Conservation (phyloP, 306 rosid genomes). For the Glycine soja region DNA sequence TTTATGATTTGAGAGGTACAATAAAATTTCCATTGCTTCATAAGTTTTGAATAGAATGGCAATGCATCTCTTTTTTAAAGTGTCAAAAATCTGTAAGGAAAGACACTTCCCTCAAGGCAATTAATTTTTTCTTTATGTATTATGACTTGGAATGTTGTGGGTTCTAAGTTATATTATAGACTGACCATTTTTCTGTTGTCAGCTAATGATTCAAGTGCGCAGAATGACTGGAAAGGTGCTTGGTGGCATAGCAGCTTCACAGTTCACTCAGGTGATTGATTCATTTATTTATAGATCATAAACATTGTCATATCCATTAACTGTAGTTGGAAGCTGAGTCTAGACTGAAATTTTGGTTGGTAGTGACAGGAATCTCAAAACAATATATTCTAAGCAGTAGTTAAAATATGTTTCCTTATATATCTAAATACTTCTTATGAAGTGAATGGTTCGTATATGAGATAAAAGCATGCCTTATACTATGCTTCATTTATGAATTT, state of each 20-base stretch:
- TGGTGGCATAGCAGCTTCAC: slow-evolving; percentile 97
- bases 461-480: slow-evolving; percentile 25
- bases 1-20: slow-evolving; percentile 32
- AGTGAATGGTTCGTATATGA: slow-evolving; percentile 24
- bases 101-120: slow-evolving; percentile 7
- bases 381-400: slow-evolving; percentile 9
- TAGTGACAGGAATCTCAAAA: slow-evolving; percentile 19
- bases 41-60: slow-evolving; percentile 7
- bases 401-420: slow-evolving; percentile 22
- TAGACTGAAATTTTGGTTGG: slow-evolving; percentile 34
- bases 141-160: slow-evolving; percentile 25
- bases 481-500: slow-evolving; percentile 12
- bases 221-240: slow-evolving; percentile 96
- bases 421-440: slow-evolving; percentile 11
- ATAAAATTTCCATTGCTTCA: slow-evolving; percentile 20
- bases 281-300: slow-evolving; percentile 18
- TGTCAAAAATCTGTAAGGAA: slow-evolving; percentile 35
- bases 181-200: slow-evolving; percentile 44
- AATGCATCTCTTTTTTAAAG: slow-evolving; percentile 29
- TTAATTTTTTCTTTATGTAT: background rate
- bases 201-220: slow-evolving; percentile 88
- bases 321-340: slow-evolving; percentile 34
- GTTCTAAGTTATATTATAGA: slow-evolving; percentile 26
- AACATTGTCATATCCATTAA: slow-evolving; percentile 9
- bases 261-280: slow-evolving; percentile 76